Evolutionary conservation across 2,329 filamentous ascomycete genomes (phyloP).

Genomic region (Cladophialophora immunda): DNA sequence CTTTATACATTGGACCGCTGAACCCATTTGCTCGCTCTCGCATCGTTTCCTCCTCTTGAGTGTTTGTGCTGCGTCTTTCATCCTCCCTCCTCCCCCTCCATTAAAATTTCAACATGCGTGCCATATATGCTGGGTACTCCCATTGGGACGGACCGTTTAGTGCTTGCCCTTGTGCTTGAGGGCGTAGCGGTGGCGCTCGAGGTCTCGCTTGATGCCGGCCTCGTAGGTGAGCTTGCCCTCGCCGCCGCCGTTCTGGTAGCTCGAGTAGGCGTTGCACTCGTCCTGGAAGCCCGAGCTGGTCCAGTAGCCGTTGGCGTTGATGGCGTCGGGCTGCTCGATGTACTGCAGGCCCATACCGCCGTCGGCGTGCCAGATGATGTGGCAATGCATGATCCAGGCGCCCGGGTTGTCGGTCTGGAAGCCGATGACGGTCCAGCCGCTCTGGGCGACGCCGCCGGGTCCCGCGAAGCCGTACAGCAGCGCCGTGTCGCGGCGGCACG

Average conservation of each 20-base stretch:
- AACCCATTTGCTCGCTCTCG: too few species aligned
- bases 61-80: too few species aligned
- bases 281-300: slow-evolving; percentile 34
- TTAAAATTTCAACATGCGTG: too few species aligned
- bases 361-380: slow-evolving; percentile 79
- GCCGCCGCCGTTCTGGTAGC: slow-evolving; percentile 29
- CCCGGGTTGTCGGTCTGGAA: slow-evolving; percentile 58
- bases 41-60: too few species aligned
- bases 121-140: too few species aligned
- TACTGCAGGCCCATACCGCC: slow-evolving; percentile 68
- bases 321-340: slow-evolving; percentile 36
- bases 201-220: slow-evolving; percentile 35
- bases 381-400: slow-evolving; percentile 79
- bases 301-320: slow-evolving; percentile 33
- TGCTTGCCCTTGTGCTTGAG: background rate
- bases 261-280: slow-evolving; percentile 30
- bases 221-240: slow-evolving; percentile 28
- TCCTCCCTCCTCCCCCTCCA: too few species aligned
- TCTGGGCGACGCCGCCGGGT: slow-evolving; percentile 28
- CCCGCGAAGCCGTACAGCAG: slow-evolving; percentile 64
- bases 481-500: slow-evolving; percentile 74
- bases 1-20: too few species aligned
- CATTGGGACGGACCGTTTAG: too few species aligned
- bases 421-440: slow-evolving; percentile 71
- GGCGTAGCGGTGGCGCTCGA: background rate